Evolutionary conservation across 1,284 basidiomycete genomes (phyloP).

Genomic region (Neonothopanus nambi): DNA sequence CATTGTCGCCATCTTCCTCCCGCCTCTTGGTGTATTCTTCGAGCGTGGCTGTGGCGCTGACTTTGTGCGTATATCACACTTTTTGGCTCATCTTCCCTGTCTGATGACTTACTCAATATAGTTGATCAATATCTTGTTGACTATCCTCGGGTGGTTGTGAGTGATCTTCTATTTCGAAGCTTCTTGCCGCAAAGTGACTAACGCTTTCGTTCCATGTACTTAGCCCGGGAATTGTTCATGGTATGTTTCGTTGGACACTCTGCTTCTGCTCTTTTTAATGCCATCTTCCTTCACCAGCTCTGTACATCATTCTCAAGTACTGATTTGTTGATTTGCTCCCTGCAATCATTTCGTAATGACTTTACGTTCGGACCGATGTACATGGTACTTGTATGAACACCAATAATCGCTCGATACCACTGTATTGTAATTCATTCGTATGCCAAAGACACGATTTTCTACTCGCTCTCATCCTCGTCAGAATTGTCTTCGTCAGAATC

Average conservation of each 20-base stretch:
- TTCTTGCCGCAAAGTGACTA: slow-evolving; percentile 6
- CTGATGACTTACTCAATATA: slow-evolving; percentile 22
- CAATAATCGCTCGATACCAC: not conserved
- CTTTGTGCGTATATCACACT: slow-evolving; percentile 42
- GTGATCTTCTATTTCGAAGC: slow-evolving; percentile 42
- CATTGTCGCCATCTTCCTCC: slow-evolving; percentile 71
- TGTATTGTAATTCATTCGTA: not conserved
- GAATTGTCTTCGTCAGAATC: too few relatives aligned
- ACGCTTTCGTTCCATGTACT: slow-evolving; percentile 13
- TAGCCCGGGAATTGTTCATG: slow-evolving; percentile 77
- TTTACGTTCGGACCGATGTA: not conserved
- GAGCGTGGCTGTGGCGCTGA: slow-evolving; percentile 76
- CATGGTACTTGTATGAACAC: not conserved
- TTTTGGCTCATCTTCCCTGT: not conserved
- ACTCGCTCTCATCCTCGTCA: slow-evolving; percentile 18
- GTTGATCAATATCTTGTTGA: slow-evolving; percentile 72
- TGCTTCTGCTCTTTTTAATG: slow-evolving; percentile 7
- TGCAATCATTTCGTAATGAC: too few relatives aligned
- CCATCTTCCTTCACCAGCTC: slow-evolving; percentile 42
- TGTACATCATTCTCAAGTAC: slow-evolving; percentile 75
- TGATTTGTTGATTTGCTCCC: slow-evolving; percentile 26
- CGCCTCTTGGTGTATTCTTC: slow-evolving; percentile 79
- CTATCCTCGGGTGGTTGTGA: slow-evolving; percentile 49
- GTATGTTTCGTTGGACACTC: slow-evolving; percentile 32
- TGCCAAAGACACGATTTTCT: too few relatives aligned